Base-by-base conservation (phyloP, 2,329 filamentous ascomycete species). In the Fusarium sp. region DNA sequence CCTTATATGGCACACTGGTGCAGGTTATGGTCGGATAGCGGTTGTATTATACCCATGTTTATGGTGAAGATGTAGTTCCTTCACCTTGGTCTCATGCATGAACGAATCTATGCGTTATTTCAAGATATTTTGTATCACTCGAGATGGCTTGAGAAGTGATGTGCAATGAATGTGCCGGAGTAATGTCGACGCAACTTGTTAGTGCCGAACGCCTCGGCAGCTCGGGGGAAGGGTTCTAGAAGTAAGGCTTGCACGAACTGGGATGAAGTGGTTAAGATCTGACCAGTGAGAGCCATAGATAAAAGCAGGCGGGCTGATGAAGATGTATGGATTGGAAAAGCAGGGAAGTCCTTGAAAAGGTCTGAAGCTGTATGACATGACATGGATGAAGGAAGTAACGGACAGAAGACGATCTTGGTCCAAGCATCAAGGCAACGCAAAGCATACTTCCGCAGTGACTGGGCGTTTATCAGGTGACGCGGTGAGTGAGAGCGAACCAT, bases 41-140 rank as follows among this genome's bases (percentile, higher is more conserved):
- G 67, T 71, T 73, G 73, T 74, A 73, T 75, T 75, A 75, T 75
- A 75, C 73, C 73, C 73, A 73, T 73, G 57, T 71, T 73, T 69
- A 58, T 55, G 61, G 65, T 64, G 59, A 71, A 71, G 70, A 60
- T 62, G 46, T 55, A 64, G 60, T 62, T 38, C 63, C 65, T 73
- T 73, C 61, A 68, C 62, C 61, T 68, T 18, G 46, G 61, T 65
- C 59, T 68, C 66, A 65, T 69, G 70, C 70, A 71, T 72, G 56
- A 64, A 75, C 49, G 65, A 75, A 74, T 74, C 51, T 67, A 75
- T 68, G 73, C 71, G 66, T 72, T 64, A 67, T 62, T 53, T 50
- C 58, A 67, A 60, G 49, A 49, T 58, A 55, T 20, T 44, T 25
- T 49, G 51, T 58, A 6, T 44, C 23, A 33, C 57, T 65, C 23